phyloP scores from a whole-genome alignment of 495 filamentous ascomycete genomes.

The Talaromyces adpressus region DNA sequence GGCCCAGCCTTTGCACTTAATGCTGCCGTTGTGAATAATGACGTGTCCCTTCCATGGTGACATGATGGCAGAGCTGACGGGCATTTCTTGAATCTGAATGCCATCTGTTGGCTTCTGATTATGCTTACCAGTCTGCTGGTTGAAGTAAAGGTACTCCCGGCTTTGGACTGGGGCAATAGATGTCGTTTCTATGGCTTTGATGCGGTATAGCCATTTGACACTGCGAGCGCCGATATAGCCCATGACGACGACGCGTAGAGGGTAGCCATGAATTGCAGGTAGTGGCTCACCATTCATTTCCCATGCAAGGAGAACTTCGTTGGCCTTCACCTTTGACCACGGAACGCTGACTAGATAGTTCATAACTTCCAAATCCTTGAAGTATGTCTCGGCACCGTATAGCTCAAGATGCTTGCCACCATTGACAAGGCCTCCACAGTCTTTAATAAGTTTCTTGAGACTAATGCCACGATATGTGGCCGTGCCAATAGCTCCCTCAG shows the following conservation, averaged over 20 bases:
- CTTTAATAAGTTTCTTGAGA: conserved; percentile 59
- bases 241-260: conserved; percentile 53
- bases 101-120: conserved; percentile 27
- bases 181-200: conserved; percentile 32
- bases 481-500: conserved; percentile 60
- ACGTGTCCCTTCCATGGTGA: conserved; percentile 25
- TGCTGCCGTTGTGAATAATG: conserved; percentile 25
- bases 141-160: conserved; percentile 43
- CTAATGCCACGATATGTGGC: conserved; percentile 55
- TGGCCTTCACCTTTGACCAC: conserved; percentile 54
- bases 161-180: conserved; percentile 35
- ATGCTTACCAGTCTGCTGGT: conserved; percentile 26
- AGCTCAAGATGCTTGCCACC: conserved; percentile 55
- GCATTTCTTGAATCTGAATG: conserved; percentile 43
- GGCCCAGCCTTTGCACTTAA: conserved; percentile 37
- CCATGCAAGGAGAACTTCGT: conserved; percentile 63
- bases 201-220: conserved; percentile 38
- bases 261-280: conserved; percentile 58
- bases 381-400: conserved; percentile 60
- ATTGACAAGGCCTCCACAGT: conserved; percentile 52
- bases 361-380: conserved; percentile 53
- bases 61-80: conserved; percentile 42
- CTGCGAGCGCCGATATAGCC: conserved; percentile 49
- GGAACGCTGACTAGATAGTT: conserved; percentile 61
- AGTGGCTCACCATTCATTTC: conserved; percentile 65